Evolutionary conservation across 495 filamentous ascomycete species (phyloP).

Genomic region (Lasiosphaeria hispida): DNA sequence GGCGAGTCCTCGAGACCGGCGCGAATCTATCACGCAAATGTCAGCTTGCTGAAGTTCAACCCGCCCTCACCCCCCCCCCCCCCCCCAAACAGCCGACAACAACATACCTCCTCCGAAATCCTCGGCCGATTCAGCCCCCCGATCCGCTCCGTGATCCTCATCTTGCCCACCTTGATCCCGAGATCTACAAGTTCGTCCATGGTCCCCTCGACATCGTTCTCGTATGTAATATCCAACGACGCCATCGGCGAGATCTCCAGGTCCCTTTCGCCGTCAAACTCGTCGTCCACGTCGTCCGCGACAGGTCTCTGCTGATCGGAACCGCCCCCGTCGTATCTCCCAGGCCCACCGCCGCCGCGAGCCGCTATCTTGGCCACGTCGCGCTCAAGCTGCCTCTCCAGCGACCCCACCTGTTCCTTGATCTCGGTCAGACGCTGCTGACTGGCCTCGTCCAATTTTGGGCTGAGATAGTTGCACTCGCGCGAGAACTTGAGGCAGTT

Average conservation of each 20-base stretch:
- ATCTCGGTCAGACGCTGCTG: conserved; percentile 63
- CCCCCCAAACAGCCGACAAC: not conserved
- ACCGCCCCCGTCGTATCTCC: not conserved
- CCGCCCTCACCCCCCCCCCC: too few relatives aligned
- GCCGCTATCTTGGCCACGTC: conserved; percentile 45
- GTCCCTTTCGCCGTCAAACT: conserved; percentile 47
- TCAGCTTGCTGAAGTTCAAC: too few relatives aligned
- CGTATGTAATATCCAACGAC: conserved; percentile 60
- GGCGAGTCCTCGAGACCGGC: conserved; percentile 21
- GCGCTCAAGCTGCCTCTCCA: conserved; percentile 60
- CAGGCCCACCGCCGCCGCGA: not conserved
- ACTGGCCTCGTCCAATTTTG: conserved; percentile 57
- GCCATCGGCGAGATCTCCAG: conserved; percentile 56
- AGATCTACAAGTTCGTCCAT: conserved; percentile 65
- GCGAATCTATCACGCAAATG: conserved; percentile 23
- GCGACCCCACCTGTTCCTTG: conserved; percentile 65
- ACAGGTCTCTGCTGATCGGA: conserved; percentile 34
- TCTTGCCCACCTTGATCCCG: conserved; percentile 65
- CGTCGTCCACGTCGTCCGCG: conserved; percentile 46
- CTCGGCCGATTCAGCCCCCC: conserved; percentile 58
- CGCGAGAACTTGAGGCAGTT: conserved; percentile 63
- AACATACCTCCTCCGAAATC: conserved; percentile 63
- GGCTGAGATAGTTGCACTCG: conserved; percentile 64
- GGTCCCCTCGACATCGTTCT: conserved; percentile 52
- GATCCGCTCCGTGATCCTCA: conserved; percentile 71